Conservation (phyloP, 2,329 filamentous ascomycete species). For the Bipolaris cookei region DNA sequence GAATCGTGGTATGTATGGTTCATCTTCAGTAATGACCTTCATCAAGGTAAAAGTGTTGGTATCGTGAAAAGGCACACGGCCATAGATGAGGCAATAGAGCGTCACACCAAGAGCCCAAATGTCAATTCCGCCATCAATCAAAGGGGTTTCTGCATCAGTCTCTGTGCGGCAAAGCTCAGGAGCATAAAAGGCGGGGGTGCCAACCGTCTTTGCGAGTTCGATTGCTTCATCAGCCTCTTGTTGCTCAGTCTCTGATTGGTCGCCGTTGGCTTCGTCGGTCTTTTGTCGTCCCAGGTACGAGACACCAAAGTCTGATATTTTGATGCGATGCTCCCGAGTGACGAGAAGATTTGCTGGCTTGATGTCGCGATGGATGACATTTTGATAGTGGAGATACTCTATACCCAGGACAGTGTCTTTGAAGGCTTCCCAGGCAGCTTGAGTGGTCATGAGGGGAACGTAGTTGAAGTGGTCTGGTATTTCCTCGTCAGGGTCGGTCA, state of each 20-base stretch:
- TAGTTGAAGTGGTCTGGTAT: conserved; percentile 89
- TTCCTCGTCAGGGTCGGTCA: conserved; percentile 55
- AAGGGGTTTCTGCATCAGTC: conserved; percentile 66
- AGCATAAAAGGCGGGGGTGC: conserved; percentile 96
- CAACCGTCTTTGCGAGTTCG: conserved; percentile 97
- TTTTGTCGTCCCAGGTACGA: conserved; percentile 94
- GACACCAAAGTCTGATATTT: conserved; percentile 98
- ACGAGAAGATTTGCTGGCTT: conserved; percentile 82
- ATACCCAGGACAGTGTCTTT: conserved; percentile 90
- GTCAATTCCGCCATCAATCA: conserved; percentile 92
- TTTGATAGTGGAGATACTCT: conserved; percentile 75
- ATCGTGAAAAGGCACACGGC: conserved; percentile 89
- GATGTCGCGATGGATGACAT: conserved; percentile 60
- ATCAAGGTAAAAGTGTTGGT: conserved; percentile 94
- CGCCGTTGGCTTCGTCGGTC: conserved; percentile 75
- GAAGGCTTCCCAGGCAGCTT: conserved; percentile 82
- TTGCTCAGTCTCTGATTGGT: conserved; percentile 80
- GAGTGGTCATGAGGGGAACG: conserved; percentile 89
- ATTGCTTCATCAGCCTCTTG: conserved; percentile 89
- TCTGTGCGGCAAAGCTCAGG: conserved; percentile 95
- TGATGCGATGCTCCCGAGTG: conserved; percentile 83
- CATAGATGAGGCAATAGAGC: conserved; percentile 92
- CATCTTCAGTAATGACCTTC: conserved; percentile 85
- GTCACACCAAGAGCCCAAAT: conserved; percentile 97
- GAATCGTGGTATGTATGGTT: conserved; percentile 84